These are phyloP conservation scores for Parathielavia appendiculata DNA, from an alignment of 495 filamentous ascomycete species.

Conservation along the genomic window DNA sequence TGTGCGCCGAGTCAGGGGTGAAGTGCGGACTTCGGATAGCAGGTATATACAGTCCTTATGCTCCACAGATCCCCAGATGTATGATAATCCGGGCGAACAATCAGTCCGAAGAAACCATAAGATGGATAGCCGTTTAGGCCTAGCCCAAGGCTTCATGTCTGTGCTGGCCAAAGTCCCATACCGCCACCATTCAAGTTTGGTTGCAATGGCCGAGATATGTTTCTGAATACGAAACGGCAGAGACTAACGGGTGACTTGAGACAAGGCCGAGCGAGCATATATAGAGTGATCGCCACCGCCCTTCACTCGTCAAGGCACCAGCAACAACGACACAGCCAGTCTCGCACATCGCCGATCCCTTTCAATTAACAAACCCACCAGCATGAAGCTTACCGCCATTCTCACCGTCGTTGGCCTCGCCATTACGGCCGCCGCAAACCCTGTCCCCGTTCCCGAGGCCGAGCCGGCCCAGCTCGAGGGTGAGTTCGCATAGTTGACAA, in stretches of 20 bases:
- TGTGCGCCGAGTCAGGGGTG: no score
- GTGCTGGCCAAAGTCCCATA: not conserved
- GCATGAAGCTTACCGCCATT: not conserved
- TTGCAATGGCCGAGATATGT: not conserved
- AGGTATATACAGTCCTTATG: no score
- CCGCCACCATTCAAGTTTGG: not conserved
- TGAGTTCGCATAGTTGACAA: no score
- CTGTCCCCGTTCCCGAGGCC: not conserved
- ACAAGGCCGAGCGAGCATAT: no score
- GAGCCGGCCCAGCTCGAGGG: not conserved
- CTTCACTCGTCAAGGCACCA: not conserved
- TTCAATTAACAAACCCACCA: not conserved
- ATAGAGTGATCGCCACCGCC: not conserved
- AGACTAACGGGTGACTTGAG: no score
- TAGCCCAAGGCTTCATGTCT: not conserved
- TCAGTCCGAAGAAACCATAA: not conserved
- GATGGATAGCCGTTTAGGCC: not conserved
- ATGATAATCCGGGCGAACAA: conserved; percentile 1
- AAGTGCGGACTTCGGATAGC: no score
- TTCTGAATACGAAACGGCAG: not conserved
- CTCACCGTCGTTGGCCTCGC: not conserved
- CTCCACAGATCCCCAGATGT: no score
- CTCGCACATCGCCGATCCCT: no score
- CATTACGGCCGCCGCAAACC: not conserved
- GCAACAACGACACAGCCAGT: no score